Percentiles rank a stretch among this genome's conserved stretches.
phyloP scores from a whole-genome alignment of 257 asterid species.

The Solanum pennellii region DNA sequence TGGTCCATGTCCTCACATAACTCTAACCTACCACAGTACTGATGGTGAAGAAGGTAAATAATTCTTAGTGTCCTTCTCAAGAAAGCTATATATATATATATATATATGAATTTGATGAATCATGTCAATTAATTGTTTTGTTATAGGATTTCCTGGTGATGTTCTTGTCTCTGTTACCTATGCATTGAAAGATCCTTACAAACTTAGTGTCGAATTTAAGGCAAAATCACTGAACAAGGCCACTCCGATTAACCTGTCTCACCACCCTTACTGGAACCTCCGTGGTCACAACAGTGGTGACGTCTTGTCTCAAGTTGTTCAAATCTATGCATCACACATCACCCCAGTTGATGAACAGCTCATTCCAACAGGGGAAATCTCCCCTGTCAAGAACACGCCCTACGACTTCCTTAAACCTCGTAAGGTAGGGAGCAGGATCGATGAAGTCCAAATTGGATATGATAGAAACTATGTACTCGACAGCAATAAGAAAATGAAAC shows the following conservation, averaged over 20 bases:
- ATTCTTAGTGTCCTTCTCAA: not conserved
- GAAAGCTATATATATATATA: not conserved
- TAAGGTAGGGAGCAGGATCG: not conserved
- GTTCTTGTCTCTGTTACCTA: not conserved
- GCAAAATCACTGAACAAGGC: not conserved
- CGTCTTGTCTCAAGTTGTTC: not conserved
- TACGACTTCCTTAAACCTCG: not conserved
- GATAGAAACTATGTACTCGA: not conserved
- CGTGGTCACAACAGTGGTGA: not conserved
- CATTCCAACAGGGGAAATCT: not conserved
- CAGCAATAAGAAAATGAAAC: not conserved
- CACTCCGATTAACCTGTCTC: not conserved
- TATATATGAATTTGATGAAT: not conserved
- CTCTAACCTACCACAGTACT: not conserved
- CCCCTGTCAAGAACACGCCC: not conserved
- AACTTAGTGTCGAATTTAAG: not conserved
- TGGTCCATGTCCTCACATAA: not conserved
- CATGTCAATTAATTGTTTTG: not conserved
- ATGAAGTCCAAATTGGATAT: not conserved
- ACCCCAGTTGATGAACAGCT: not conserved
- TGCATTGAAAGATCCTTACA: not conserved
- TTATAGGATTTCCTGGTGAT: conserved; percentile 1
- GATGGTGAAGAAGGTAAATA: conserved; percentile 10
- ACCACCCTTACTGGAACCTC: conserved; percentile 10
- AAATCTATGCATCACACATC: not conserved